Base-by-base conservation (phyloP, 2,329 filamentous ascomycete genomes). In the Dothideomycetidae sp. region DNA sequence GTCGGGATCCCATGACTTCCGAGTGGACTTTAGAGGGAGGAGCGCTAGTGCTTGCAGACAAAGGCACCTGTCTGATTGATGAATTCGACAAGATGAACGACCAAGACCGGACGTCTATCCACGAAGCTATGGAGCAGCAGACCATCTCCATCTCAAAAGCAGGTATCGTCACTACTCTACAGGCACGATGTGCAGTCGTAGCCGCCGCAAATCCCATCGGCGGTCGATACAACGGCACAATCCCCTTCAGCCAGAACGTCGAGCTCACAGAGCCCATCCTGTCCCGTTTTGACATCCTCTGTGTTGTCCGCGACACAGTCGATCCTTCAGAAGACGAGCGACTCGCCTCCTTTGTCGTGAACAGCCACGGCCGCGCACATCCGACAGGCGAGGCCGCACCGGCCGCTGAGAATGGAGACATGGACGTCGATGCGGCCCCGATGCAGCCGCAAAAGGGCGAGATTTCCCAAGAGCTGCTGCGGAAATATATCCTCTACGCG, bases 11-110 rank as follows among this genome's bases (percentile, higher is more conserved):
- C 4, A 67, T 96, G 54, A 98, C 90, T 2, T 82, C 80, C 56
- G 90, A 98, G 61, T 98, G 90, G 88, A 96, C 90, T 4, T 67
- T 98, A 2, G 90, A 98, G 62, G 90, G 90, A 45, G 90, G 90
- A 53, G 90, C 90, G 3, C 69, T 98, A 9, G 90, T 98, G 51
- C 73, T 98, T 39, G 90, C 90, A 11, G 90, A 98, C 57, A 80
- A 83, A 47, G 90, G 90, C 29, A 93, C 84, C 11, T 96, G 90
- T 53, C 68, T 98, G 18, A 98, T 98, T 45, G 90, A 98, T 52
- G 90, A 98, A 61, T 98, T 98, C 51, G 90, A 98, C 71, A 98
- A 98, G 70, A 98, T 98, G 90, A 96, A 96, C 57, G 90, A 98
- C 56, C 85, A 96, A 55, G 90, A 98, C 58, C 76, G 90, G 46